Evolutionary conservation across 2,329 filamentous ascomycete species (phyloP), one percentile per base, ranked within the genome.

Genomic region (Plectosphaerella sp.): DNA sequence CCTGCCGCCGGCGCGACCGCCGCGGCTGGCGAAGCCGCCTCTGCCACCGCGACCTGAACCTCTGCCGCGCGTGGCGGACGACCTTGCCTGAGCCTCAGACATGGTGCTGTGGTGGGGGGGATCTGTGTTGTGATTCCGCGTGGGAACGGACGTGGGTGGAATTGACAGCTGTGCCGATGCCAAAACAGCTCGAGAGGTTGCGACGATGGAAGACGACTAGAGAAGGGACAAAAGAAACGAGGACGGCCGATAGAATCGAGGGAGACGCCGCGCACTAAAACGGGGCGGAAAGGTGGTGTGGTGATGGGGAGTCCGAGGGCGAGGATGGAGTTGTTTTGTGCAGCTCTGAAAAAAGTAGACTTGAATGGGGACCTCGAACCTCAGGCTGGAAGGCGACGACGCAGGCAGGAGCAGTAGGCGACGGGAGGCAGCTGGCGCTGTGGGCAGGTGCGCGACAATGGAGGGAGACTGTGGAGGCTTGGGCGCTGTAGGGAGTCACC

Each of bases 31-130:
- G 72, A 86, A 87, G 62, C 87, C 87, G 71, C 86, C 86, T 76
- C 88, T 82, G 67, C 91, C 91, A 69, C 92, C 92, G 72, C 93
- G 88, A 73, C 86, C 82, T 71, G 91, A 88, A 77, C 90, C 91
- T 83, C 94, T 88, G 76, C 93, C 92, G 77, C 93, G 90, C 79
- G 85, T 74, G 75, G 89, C 85, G 72, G 86, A 82, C 70, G 88
- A 82, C 82, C 92, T 84, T 75, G 88, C 83, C 80, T 91, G 88
- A 77, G 89, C 84, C 83, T 97, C 93, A 82, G 94, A 96, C 94
- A 97, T 97, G 60, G 58, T 61, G 60, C 50, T 60, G 57, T 62
- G 59, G 57, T 59, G 57, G 57, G 60, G 59, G 53, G 37, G 42
- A 54, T 52, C 35, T 54, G 46, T 48, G 47, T 33, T 33, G 41